Percentiles rank a stretch among this genome's conserved stretches.
These are phyloP conservation scores for Mycotypha africana DNA, from an alignment of 371 early-diverging fungal genomes.

Conservation along the genomic window DNA sequence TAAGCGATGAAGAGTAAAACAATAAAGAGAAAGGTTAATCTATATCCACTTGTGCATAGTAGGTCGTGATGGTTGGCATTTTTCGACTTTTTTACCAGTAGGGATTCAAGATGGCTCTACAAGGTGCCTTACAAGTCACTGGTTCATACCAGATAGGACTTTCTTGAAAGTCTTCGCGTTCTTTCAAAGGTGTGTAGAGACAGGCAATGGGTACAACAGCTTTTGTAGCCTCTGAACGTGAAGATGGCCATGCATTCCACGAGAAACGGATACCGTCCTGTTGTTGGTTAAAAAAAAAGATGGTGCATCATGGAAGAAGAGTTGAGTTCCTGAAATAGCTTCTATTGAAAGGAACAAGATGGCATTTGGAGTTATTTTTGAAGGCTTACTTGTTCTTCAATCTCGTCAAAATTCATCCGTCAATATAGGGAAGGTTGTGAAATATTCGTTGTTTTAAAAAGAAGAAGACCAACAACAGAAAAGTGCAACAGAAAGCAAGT, in stretches of 20 bases:
- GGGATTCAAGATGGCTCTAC: slow-evolving; percentile 96
- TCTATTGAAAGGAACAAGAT: background rate
- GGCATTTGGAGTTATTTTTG: background rate
- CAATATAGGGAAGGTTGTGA: too few relatives aligned
- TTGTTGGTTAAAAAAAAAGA: background rate
- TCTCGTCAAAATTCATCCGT: slow-evolving; percentile 90
- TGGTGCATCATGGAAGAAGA: background rate
- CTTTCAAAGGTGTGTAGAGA: slow-evolving; percentile 97
- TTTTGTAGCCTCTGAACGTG: slow-evolving; percentile 89
- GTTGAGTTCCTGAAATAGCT: background rate
- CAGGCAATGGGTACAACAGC: slow-evolving; percentile 96
- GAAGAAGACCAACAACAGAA: too few relatives aligned
- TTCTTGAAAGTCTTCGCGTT: slow-evolving; percentile 69
- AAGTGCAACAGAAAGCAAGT: too few relatives aligned
- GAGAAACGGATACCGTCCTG: slow-evolving; percentile 94
- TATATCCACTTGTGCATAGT: too few relatives aligned
- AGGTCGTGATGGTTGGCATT: too few relatives aligned
- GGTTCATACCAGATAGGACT: slow-evolving; percentile 94
- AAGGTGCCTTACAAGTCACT: slow-evolving; percentile 95
- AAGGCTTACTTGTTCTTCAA: slow-evolving; percentile 69
- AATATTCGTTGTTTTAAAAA: too few relatives aligned
- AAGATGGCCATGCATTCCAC: slow-evolving; percentile 99
- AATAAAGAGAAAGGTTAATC: background rate
- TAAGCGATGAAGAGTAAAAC: background rate
- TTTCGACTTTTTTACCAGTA: slow-evolving; percentile 71